Evolutionary conservation across 768 basidiomycete genomes (phyloP).

Genomic region (Lepiota subincarnata): DNA sequence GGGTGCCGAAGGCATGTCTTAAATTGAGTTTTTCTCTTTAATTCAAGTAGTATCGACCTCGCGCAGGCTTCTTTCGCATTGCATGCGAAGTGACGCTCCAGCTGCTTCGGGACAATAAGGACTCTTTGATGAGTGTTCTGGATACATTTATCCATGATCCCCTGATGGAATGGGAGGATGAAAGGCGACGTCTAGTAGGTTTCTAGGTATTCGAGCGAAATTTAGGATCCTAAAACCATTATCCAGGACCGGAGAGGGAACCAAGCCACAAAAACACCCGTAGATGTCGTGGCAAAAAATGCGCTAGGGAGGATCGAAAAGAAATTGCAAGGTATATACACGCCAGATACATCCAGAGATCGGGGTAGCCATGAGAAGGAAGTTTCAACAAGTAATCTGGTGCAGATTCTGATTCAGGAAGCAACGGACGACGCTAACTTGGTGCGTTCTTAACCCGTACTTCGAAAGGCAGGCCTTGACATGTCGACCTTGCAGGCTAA

Average conservation of each 20-base stretch:
- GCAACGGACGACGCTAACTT: constrained; percentile 73
- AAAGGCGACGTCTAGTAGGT: constrained; percentile 61
- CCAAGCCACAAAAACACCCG: constrained; percentile 37
- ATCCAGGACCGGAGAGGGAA: constrained; percentile 45
- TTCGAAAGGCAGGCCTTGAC: background rate
- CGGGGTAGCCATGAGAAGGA: constrained; percentile 40
- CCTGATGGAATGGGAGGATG: constrained; percentile 91
- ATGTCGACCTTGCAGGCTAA: constrained; percentile 48
- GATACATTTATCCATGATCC: constrained; percentile 98
- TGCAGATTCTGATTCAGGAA: constrained; percentile 88
- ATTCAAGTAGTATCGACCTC: background rate
- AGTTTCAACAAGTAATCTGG: constrained; percentile 78
- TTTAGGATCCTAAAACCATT: background rate
- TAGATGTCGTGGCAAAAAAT: constrained; percentile 66
- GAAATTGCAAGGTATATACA: constrained; percentile 75
- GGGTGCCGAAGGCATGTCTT: constrained; percentile 75
- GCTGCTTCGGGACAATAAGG: constrained; percentile 84
- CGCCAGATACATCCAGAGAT: constrained; percentile 41
- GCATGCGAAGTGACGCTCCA: constrained; percentile 89
- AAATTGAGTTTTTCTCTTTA: background rate
- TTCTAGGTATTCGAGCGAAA: background rate
- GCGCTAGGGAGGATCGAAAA: constrained; percentile 79
- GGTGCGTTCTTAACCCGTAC: constrained; percentile 23
- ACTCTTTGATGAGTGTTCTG: constrained; percentile 90
- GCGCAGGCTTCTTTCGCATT: constrained; percentile 78